Evolutionary conservation across 2,329 filamentous ascomycete species (phyloP).

Genomic region (Fusarium sp.): DNA sequence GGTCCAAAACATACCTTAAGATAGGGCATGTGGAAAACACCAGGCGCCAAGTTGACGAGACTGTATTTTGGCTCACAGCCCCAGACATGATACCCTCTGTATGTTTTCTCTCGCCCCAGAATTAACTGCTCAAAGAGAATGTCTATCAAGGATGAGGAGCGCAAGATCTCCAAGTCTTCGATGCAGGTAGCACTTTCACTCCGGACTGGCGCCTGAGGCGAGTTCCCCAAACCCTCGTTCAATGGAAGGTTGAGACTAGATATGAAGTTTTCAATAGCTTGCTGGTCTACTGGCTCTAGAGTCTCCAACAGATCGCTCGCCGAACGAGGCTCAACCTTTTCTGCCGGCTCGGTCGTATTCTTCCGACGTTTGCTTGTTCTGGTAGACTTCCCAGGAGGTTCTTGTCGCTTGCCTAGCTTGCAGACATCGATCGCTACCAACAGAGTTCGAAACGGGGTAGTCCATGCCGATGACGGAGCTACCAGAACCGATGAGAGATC

Average conservation of each 20-base stretch:
- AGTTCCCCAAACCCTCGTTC: background rate
- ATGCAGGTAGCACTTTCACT: background rate
- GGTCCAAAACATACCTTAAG: conserved; percentile 48
- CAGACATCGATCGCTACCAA: conserved; percentile 47
- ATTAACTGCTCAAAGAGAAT: conserved; percentile 48
- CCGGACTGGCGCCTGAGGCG: background rate
- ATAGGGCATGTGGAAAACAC: conserved; percentile 55
- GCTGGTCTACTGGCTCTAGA: conserved; percentile 44
- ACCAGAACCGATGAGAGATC: conserved; percentile 51
- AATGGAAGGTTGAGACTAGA: conserved; percentile 37
- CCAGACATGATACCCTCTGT: conserved; percentile 40
- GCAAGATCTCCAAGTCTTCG: conserved; percentile 20
- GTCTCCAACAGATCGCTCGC: conserved; percentile 27
- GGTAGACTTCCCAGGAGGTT: background rate
- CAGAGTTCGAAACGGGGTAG: conserved; percentile 48
- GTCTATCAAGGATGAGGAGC: conserved; percentile 30
- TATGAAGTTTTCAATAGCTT: conserved; percentile 51
- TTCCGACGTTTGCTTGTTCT: conserved; percentile 27
- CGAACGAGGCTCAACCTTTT: background rate
- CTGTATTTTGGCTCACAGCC: conserved; percentile 36
- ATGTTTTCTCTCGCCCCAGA: conserved; percentile 43
- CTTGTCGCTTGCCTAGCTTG: background rate
- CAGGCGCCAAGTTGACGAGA: conserved; percentile 51
- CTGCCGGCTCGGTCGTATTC: background rate
- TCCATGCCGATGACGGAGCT: conserved; percentile 46